phyloP scores from a whole-genome alignment of 108 stramenopile genomes.

The Pseudonitzschia pungens region DNA sequence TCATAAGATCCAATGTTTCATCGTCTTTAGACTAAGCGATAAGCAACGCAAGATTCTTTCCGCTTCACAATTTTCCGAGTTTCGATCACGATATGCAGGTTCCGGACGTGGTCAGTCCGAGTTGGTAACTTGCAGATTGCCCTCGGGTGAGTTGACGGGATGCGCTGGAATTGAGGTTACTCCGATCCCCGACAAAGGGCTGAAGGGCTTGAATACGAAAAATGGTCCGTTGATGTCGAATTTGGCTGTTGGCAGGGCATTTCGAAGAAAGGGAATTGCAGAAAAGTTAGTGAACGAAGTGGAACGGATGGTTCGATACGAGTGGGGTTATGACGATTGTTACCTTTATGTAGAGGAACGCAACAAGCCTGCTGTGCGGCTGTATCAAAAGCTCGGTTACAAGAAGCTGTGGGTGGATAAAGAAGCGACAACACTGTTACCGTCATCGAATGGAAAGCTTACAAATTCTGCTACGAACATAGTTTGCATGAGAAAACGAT shows the following conservation, averaged over 20 bases:
- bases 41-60: conserved; percentile 49
- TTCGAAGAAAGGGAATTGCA: conserved; percentile 67
- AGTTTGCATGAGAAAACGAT: conserved; percentile 76
- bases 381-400: conserved; percentile 83
- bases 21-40: conserved; percentile 20
- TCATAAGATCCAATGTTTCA: not conserved
- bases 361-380: conserved; percentile 60
- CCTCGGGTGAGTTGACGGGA: conserved; percentile 43
- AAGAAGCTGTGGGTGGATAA: conserved; percentile 63
- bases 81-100: conserved; percentile 66
- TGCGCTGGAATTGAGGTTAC: conserved; percentile 76
- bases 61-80: conserved; percentile 65
- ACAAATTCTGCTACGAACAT: conserved; percentile 51
- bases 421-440: conserved; percentile 67
- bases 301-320: conserved; percentile 57
- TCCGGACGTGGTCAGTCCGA: conserved; percentile 46
- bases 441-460: conserved; percentile 51
- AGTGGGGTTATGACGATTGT: conserved; percentile 71
- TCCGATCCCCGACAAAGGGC: conserved; percentile 24
- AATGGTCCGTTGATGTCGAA: conserved; percentile 74
- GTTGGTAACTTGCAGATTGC: conserved; percentile 30
- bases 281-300: conserved; percentile 64
- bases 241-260: conserved; percentile 61
- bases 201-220: not conserved
- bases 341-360: conserved; percentile 81